Evolutionary conservation across 2,329 filamentous ascomycete genomes (phyloP).

Genomic region (Catunica adiposa): DNA sequence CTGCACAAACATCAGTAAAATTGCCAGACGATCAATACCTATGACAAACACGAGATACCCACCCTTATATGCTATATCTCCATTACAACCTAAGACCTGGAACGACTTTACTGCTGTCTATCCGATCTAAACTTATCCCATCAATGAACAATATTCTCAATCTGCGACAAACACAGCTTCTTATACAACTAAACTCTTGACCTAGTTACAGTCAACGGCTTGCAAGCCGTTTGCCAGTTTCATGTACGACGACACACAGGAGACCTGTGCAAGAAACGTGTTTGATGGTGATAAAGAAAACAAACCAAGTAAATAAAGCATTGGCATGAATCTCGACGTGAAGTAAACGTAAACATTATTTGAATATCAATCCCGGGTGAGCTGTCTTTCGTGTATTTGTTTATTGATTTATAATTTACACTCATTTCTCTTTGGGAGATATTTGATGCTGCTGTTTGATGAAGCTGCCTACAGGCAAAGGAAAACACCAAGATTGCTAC

Average conservation of each 20-base stretch:
- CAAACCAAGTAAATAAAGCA: not conserved
- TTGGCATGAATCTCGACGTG: not conserved
- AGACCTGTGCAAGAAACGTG: not conserved
- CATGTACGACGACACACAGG: slow-evolving; percentile 4
- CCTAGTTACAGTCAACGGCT: not conserved
- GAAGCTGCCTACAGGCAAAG: not conserved
- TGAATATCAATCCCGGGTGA: no score
- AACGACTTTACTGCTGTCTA: no score
- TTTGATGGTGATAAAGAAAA: not conserved
- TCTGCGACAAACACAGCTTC: not conserved
- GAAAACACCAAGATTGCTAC: not conserved
- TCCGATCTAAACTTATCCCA: not conserved
- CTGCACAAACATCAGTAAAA: not conserved
- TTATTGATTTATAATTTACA: not conserved
- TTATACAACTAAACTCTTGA: not conserved
- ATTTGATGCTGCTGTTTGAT: not conserved
- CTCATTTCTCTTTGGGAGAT: no score
- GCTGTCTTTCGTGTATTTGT: no score
- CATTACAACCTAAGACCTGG: no score
- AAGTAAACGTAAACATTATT: not conserved
- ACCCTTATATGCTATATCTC: no score
- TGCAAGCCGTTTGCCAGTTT: slow-evolving; percentile 2
- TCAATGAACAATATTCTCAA: not conserved
- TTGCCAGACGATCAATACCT: not conserved
- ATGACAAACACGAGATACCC: no score